These are phyloP conservation scores for Geranomyces michiganensis DNA, from an alignment of 192 early-diverging fungal genomes.

Conservation along the genomic window DNA sequence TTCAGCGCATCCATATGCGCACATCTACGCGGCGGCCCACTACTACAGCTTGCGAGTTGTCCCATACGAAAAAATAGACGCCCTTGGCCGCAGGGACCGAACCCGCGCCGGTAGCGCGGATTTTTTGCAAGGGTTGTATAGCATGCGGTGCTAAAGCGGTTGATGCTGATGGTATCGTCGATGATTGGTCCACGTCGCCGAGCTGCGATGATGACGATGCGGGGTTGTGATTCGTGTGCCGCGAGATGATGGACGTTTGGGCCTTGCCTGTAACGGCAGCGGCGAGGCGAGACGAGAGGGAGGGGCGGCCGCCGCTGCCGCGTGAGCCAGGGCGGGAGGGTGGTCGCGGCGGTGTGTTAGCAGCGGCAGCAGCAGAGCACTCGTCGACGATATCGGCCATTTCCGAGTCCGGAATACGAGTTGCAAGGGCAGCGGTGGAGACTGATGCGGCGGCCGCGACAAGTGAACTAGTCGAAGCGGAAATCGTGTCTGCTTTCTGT, in stretches of 20 bases:
- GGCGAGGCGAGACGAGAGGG: slow-evolving; percentile 28
- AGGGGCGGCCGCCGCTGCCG: slow-evolving; percentile 8
- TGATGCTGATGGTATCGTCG: background rate
- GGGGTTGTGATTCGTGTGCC: background rate
- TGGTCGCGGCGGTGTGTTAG: background rate
- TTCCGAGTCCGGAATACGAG: background rate
- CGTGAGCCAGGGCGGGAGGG: background rate
- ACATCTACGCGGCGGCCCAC: slow-evolving; percentile 35
- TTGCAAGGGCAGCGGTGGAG: background rate
- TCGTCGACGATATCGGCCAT: background rate
- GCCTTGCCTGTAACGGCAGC: slow-evolving; percentile 17
- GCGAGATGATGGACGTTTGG: background rate
- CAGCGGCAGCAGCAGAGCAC: background rate
- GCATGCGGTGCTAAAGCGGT: background rate
- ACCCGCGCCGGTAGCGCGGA: slow-evolving; percentile 3
- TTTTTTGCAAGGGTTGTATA: background rate
- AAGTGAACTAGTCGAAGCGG: background rate
- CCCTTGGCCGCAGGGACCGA: slow-evolving; percentile 24
- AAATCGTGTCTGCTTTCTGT: background rate
- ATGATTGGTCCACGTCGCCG: background rate
- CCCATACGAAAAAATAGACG: slow-evolving; percentile 50
- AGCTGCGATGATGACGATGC: background rate
- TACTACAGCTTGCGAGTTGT: slow-evolving; percentile 44
- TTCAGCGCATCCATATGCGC: slow-evolving; percentile 27
- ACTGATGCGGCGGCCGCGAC: slow-evolving; percentile 1